These are phyloP conservation scores for Trypanosoma scelopori DNA, from an alignment of 208 protist species.

Conservation along the genomic window DNA sequence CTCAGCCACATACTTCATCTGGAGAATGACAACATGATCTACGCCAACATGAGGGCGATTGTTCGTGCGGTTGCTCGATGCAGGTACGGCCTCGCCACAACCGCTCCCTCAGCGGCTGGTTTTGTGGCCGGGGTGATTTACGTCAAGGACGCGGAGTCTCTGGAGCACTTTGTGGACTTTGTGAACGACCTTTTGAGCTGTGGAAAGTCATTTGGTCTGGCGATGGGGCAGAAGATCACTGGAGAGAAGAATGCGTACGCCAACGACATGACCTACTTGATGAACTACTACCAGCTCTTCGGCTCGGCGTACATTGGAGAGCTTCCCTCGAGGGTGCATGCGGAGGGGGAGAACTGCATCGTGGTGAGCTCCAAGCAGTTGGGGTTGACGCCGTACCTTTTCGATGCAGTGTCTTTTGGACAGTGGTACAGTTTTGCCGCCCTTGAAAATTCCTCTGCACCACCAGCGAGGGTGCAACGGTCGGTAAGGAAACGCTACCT, in stretches of 20 bases:
- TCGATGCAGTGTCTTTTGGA: conserved; percentile 29
- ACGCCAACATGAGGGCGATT: conserved; percentile 17
- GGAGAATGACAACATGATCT: conserved; percentile 40
- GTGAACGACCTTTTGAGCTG: conserved; percentile 33
- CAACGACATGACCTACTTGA: conserved; percentile 40
- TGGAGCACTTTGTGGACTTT: conserved; percentile 21
- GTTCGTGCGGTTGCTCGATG: conserved; percentile 14
- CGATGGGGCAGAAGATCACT: conserved; percentile 7
- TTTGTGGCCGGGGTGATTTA: conserved; percentile 29
- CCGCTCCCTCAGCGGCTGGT: conserved; percentile 16
- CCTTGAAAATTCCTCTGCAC: not conserved
- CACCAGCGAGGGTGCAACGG: not conserved
- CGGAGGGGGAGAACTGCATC: conserved; percentile 32
- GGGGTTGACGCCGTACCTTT: conserved; percentile 10
- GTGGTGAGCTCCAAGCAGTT: conserved; percentile 6
- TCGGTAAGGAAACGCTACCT: conserved; percentile 17
- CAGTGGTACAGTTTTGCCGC: conserved; percentile 37
- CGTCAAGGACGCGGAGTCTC: conserved; percentile 15
- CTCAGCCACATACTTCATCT: conserved; percentile 28
- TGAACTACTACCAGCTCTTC: conserved; percentile 36
- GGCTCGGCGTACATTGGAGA: conserved; percentile 5
- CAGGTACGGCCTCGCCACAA: conserved; percentile 17
- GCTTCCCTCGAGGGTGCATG: conserved; percentile 26
- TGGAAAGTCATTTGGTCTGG: conserved; percentile 22
- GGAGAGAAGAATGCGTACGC: conserved; percentile 24